These are phyloP conservation scores for Penicillium brevicompactum DNA, from an alignment of 2,329 filamentous ascomycete genomes.

Conservation along the genomic window DNA sequence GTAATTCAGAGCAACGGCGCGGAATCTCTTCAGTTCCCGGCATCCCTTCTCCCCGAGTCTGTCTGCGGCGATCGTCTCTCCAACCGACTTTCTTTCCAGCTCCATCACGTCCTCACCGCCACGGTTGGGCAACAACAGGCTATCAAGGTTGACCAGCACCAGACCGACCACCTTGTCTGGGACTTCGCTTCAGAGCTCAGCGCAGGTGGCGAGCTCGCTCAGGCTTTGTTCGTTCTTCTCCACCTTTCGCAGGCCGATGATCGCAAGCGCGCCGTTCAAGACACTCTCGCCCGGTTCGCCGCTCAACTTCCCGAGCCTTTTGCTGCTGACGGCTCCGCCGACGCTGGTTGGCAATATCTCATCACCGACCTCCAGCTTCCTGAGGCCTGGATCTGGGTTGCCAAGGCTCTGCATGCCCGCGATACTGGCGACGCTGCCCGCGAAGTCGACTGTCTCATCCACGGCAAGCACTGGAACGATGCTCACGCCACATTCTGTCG, in stretches of 20 bases:
- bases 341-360: conserved; percentile 60
- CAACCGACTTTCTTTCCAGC: conserved; percentile 79
- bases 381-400: conserved; percentile 78
- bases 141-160: conserved; percentile 57
- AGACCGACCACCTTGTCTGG: conserved; percentile 66
- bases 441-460: conserved; percentile 79
- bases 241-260: conserved; percentile 68
- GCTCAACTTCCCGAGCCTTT: conserved; percentile 63
- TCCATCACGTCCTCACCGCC: conserved; percentile 67
- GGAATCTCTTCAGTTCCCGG: conserved; percentile 57
- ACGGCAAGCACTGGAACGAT: conserved; percentile 73
- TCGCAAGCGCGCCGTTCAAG: conserved; percentile 68
- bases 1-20: conserved; percentile 38
- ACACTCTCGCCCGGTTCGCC: conserved; percentile 74
- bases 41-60: conserved; percentile 74
- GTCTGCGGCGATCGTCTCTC: conserved; percentile 74
- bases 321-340: conserved; percentile 45
- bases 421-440: conserved; percentile 67
- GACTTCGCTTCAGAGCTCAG: conserved; percentile 58
- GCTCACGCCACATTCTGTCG: conserved; percentile 82
- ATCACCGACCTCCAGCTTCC: conserved; percentile 71
- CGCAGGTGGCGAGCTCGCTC: conserved; percentile 66
- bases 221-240: conserved; percentile 74
- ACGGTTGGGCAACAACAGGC: conserved; percentile 49
- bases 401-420: conserved; percentile 80